Base-by-base conservation (phyloP, 768 basidiomycete genomes). In the Pleurotus djamor region DNA sequence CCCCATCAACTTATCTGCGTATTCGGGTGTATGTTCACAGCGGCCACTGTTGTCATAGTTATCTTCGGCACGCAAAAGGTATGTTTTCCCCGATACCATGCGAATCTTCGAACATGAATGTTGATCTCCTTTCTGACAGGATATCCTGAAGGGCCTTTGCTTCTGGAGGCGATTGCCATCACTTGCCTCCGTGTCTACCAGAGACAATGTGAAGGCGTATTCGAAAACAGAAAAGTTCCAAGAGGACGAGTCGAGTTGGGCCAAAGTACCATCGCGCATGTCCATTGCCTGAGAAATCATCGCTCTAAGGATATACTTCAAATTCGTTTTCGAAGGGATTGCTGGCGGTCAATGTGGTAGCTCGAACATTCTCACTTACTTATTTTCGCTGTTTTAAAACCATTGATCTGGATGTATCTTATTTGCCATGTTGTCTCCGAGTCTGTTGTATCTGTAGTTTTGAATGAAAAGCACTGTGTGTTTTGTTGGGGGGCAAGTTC, bases 31-130 rank as follows among this genome's bases (percentile, higher is more conserved):
- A 37, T 37, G 33, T 28, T 38, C 50, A 41, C 60, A 83, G 82
- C 79, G 58, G 71, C 79, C 4, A 77, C 71, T 3, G 69, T 78
- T 28, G 65, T 78, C 10, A 67, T 81, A n/a, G 33, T 81, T 36
- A 75, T 81, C 45, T 83, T 83, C 63, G 80, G 72, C 1, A 78
- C 81, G 1, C 81, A 81, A 63, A 68, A 57, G 52, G 79, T 76
- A 67, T 57, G 68, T 32, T 33, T 32, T 47, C 44, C 36, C 52
- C 36, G 35, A 37, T 45, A 45, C 32, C 54, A 4, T 2, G 34
- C 59, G 13, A 16, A 9, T 14, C 44, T 43, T 38, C 16, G 60
- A 10, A 33, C 34, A 1, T 32, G 45, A 35, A 76, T 17, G 45
- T 5, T 9, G 9, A 48, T 48, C 14, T 10, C 32, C 6, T 28